Evolutionary conservation across 2,329 filamentous ascomycete genomes (phyloP).

Genomic region (Phialocephala subalpina): DNA sequence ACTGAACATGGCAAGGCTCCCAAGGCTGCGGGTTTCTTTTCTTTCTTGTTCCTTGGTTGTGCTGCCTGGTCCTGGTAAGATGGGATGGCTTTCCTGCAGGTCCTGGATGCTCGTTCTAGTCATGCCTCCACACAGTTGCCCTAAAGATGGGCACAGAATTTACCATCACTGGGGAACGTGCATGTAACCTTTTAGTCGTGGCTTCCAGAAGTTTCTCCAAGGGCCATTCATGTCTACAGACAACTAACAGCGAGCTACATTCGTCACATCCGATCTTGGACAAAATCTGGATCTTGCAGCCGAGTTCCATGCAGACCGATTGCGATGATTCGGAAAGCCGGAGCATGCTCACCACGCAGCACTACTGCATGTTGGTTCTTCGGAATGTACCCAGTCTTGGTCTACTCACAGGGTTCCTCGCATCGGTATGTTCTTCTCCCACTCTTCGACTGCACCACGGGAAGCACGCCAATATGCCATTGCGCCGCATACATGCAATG

Average conservation of each 20-base stretch:
- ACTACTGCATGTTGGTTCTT: neutral
- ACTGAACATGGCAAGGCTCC: neutral
- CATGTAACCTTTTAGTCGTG: neutral
- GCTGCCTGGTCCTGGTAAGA: neutral
- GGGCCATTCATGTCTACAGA: neutral
- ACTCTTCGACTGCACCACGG: neutral
- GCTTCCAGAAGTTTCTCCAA: neutral
- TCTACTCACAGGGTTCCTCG: neutral
- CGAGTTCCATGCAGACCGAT: neutral
- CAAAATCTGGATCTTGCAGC: neutral
- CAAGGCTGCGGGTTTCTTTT: neutral
- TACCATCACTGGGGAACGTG: neutral
- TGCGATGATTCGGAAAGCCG: neutral
- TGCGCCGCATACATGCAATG: neutral
- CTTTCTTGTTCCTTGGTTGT: neutral
- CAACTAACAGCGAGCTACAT: neutral
- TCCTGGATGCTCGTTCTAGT: neutral
- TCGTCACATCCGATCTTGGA: neutral
- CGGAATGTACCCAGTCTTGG: neutral
- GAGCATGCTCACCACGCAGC: neutral
- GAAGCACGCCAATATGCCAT: neutral
- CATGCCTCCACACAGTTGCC: neutral
- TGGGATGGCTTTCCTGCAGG: neutral
- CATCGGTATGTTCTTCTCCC: constrained; percentile 2
- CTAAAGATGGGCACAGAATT: neutral